Conservation (phyloP, 2,329 filamentous ascomycete genomes). For the Fusarium xyrophilum region DNA sequence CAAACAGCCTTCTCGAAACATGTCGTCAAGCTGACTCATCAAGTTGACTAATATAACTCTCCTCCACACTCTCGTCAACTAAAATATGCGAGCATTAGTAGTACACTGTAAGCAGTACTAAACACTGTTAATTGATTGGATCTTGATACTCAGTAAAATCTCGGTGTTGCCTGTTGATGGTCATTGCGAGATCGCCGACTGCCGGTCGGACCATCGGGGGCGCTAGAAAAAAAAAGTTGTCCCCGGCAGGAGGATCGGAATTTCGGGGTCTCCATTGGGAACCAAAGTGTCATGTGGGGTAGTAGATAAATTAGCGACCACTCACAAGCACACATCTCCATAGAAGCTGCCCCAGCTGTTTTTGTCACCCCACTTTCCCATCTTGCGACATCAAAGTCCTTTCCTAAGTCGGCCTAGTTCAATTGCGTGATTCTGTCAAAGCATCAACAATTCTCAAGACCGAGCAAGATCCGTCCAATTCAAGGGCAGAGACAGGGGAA, state of each 20-base stretch:
- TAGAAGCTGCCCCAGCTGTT: not conserved
- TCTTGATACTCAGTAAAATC: not conserved
- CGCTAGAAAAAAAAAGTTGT: slow-evolving; percentile 17
- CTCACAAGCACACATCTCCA: rapidly evolving
- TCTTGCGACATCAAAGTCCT: slow-evolving; percentile 41
- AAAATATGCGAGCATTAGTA: not conserved
- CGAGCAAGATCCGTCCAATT: slow-evolving; percentile 35
- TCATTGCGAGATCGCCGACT: slow-evolving; percentile 32
- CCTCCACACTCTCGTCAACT: not conserved
- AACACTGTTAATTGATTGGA: slow-evolving; percentile 2
- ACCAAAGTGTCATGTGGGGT: slow-evolving; percentile 27
- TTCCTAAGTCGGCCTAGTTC: slow-evolving; percentile 42
- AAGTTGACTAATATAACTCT: not conserved
- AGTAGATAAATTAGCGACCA: slow-evolving; percentile 3
- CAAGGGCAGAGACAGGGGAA: slow-evolving; percentile 16
- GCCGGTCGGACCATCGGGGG: slow-evolving; percentile 39
- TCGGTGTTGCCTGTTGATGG: slow-evolving; percentile 3
- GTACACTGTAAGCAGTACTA: not conserved
- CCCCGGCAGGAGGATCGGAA: slow-evolving; percentile 27
- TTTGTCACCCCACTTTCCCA: slow-evolving; percentile 25
- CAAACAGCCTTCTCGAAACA: not conserved
- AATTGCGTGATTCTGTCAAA: slow-evolving; percentile 52
- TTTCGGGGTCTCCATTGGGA: slow-evolving; percentile 38
- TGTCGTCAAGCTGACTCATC: not conserved
- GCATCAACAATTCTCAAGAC: slow-evolving; percentile 48